Percentiles rank a stretch among this genome's conserved stretches.
These are phyloP conservation scores for Claviceps africana DNA, from an alignment of 2,329 filamentous ascomycete genomes.

Conservation along the genomic window DNA sequence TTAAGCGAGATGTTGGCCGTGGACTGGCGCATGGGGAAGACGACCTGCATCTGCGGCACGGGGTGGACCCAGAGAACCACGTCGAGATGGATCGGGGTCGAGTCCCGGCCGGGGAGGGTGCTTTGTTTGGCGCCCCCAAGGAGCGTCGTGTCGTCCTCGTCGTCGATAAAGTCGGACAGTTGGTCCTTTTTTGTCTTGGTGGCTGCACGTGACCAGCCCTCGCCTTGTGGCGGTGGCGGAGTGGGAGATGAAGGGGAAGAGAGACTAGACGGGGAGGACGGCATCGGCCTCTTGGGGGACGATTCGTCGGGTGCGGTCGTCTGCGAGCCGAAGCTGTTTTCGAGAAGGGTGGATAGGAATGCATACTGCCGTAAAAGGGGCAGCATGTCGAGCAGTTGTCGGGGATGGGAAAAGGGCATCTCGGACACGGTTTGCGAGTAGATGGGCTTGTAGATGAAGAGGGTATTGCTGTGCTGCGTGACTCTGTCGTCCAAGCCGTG, in stretches of 20 bases:
- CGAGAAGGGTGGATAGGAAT: slow-evolving; percentile 50
- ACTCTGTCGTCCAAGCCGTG: slow-evolving; percentile 23
- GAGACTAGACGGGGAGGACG: neutral
- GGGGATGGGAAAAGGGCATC: slow-evolving; percentile 64
- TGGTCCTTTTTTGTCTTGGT: slow-evolving; percentile 18
- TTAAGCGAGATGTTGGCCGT: slow-evolving; percentile 43
- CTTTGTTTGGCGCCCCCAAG: neutral
- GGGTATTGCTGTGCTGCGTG: slow-evolving; percentile 39
- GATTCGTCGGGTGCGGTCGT: slow-evolving; percentile 10
- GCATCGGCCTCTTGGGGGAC: neutral
- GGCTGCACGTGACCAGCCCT: neutral
- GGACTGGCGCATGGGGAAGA: slow-evolving; percentile 35
- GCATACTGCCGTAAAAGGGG: slow-evolving; percentile 64
- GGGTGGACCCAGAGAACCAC: slow-evolving; percentile 39
- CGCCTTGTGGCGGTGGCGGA: neutral
- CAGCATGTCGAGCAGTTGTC: slow-evolving; percentile 61
- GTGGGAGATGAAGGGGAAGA: neutral
- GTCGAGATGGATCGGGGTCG: slow-evolving; percentile 25
- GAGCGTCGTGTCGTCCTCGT: neutral
- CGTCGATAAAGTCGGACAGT: slow-evolving; percentile 18
- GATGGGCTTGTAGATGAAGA: slow-evolving; percentile 60
- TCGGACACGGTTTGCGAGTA: slow-evolving; percentile 53
- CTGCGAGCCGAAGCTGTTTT: slow-evolving; percentile 40
- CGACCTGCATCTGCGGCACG: slow-evolving; percentile 34
- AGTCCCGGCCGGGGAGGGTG: neutral